Evolutionary conservation across 495 filamentous ascomycete genomes (phyloP).

Genomic region (Parmelia sp.): DNA sequence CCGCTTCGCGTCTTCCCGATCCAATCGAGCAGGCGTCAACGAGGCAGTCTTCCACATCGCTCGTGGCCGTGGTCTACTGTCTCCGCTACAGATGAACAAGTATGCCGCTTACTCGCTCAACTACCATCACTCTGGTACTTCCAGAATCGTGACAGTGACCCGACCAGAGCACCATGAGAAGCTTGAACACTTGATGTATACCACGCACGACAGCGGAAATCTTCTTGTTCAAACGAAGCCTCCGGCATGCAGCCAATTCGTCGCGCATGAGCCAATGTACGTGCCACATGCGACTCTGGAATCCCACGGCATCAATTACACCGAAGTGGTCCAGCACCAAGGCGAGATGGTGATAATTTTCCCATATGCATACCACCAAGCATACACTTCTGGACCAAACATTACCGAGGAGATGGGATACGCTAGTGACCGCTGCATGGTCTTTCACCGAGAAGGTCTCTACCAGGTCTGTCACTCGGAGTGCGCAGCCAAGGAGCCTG

Average conservation of each 20-base stretch:
- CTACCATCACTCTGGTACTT: constrained; percentile 3
- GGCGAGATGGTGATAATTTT: constrained; percentile 21
- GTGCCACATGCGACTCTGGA: not conserved
- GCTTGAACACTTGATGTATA: not conserved
- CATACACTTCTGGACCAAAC: constrained; percentile 10
- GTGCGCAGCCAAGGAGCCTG: not conserved
- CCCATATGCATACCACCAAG: constrained; percentile 18
- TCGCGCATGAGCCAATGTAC: not conserved
- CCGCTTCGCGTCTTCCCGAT: constrained; percentile 1
- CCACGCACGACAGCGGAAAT: not conserved
- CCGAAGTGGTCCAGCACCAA: constrained; percentile 6
- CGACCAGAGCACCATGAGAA: not conserved
- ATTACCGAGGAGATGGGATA: constrained; percentile 8
- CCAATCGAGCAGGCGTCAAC: not conserved
- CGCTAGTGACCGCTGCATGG: constrained; percentile 1
- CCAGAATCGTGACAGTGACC: not conserved
- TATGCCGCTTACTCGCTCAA: constrained; percentile 9
- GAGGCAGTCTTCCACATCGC: not conserved
- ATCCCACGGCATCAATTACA: not conserved
- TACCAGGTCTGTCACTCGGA: not conserved
- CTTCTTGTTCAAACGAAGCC: not conserved
- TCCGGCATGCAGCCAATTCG: not conserved
- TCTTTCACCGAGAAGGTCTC: not conserved
- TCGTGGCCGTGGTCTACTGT: not conserved
- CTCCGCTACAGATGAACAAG: constrained; percentile 14